phyloP scores from a whole-genome alignment of 2,329 filamentous ascomycete genomes.

The Aspergillus sojae region DNA sequence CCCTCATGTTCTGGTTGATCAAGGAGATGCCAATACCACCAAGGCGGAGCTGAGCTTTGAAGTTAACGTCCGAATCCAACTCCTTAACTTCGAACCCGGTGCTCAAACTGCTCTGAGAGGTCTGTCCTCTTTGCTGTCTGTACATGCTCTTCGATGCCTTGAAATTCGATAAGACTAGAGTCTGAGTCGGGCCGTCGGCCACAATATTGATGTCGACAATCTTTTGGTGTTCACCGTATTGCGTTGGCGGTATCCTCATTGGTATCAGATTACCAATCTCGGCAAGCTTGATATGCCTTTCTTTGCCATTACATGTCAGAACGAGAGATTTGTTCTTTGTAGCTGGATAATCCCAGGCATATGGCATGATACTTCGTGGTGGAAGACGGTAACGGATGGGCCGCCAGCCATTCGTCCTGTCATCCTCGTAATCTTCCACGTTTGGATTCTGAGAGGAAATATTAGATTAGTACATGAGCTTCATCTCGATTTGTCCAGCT shows the following conservation, averaged over 20 bases:
- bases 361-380: slow-evolving; percentile 96
- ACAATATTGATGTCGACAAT: slow-evolving; percentile 97
- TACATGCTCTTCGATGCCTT: slow-evolving; percentile 92
- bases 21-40: slow-evolving; percentile 91
- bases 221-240: slow-evolving; percentile 68
- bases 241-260: slow-evolving; percentile 77
- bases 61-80: slow-evolving; percentile 81
- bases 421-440: slow-evolving; percentile 83
- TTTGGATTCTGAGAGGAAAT: slow-evolving; percentile 66
- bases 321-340: slow-evolving; percentile 95
- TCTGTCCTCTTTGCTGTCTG: slow-evolving; percentile 60
- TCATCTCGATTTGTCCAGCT: not conserved
- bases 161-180: slow-evolving; percentile 90
- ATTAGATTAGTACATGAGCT: not conserved
- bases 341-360: slow-evolving; percentile 98
- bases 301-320: slow-evolving; percentile 74
- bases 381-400: slow-evolving; percentile 91
- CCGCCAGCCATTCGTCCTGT: slow-evolving; percentile 80
- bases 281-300: slow-evolving; percentile 89
- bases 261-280: slow-evolving; percentile 96
- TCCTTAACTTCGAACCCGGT: slow-evolving; percentile 93
- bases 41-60: slow-evolving; percentile 84
- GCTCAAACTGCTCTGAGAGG: slow-evolving; percentile 61
- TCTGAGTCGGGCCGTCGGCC: slow-evolving; percentile 93
- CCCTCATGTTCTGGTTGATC: slow-evolving; percentile 87